A percentile compares a stretch with the other conserved stretches of the same genome.
phyloP scores from a whole-genome alignment of 139 green algal species.

The Dunaliella sp. region DNA sequence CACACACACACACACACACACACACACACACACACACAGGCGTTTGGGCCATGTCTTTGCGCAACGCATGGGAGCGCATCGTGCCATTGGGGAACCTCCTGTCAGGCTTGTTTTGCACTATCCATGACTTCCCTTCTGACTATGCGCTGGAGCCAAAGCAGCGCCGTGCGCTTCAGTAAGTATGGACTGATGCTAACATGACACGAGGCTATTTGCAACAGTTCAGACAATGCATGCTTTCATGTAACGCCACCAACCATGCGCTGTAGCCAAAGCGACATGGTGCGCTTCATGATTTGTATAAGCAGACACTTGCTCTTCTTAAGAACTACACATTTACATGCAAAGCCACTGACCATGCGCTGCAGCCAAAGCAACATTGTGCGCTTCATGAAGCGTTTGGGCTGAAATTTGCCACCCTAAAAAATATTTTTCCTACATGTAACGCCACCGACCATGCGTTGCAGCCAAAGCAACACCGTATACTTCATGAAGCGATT shows the following conservation, averaged over 20 bases:
- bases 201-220: no score
- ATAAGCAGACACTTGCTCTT: no score
- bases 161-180: not conserved
- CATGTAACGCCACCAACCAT: no score
- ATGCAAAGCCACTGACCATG: no score
- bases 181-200: no score
- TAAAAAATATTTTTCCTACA: no score
- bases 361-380: not conserved
- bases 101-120: conserved; percentile 15
- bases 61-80: conserved; percentile 21
- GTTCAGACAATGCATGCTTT: no score
- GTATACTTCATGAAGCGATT: no score
- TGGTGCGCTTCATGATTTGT: no score
- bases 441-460: not conserved
- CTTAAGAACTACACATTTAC: no score
- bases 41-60: conserved; percentile 17
- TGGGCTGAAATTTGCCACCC: no score
- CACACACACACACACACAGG: not conserved
- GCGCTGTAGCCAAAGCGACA: not conserved
- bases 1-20: not conserved
- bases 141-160: not conserved
- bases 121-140: not conserved
- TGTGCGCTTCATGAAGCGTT: no score
- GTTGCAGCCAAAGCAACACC: not conserved
- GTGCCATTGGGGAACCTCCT: conserved; percentile 23